Percentiles rank a stretch among this genome's conserved stretches.
Evolutionary conservation across 2,329 filamentous ascomycete genomes (phyloP).

Genomic region (Neonectria faginata): DNA sequence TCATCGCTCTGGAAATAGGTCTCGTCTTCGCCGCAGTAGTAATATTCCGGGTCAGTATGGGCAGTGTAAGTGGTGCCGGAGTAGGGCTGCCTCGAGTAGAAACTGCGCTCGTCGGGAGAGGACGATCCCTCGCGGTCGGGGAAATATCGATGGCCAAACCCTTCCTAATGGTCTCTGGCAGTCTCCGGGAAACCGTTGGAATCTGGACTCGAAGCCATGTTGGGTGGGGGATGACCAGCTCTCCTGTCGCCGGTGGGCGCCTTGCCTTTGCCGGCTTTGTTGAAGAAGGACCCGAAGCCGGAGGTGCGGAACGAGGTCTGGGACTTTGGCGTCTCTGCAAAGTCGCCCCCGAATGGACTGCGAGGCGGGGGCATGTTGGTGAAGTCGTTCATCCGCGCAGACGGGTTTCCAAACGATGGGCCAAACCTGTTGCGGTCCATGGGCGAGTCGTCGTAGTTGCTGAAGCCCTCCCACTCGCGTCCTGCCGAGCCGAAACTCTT

Average conservation of each 20-base stretch:
- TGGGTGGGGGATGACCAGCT: constrained; percentile 14
- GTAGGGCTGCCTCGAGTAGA: constrained; percentile 17
- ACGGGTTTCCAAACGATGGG: background rate
- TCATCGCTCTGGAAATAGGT: constrained; percentile 21
- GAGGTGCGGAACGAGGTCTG: constrained; percentile 33
- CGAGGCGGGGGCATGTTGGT: background rate
- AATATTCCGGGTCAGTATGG: constrained; percentile 31
- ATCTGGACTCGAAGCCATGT: constrained; percentile 22
- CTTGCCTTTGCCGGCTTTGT: constrained; percentile 31
- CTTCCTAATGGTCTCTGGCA: constrained; percentile 44
- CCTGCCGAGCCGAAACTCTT: constrained; percentile 30
- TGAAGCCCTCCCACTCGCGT: constrained; percentile 29
- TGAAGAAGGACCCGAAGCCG: constrained; percentile 41
- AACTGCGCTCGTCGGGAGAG: constrained; percentile 27
- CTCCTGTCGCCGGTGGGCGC: constrained; percentile 8
- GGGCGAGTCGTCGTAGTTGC: constrained; percentile 12
- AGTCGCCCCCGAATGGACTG: constrained; percentile 9
- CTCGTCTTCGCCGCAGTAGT: constrained; percentile 25
- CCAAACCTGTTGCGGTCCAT: background rate
- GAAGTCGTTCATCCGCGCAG: constrained; percentile 2
- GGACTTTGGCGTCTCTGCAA: constrained; percentile 29
- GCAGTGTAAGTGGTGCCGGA: constrained; percentile 15
- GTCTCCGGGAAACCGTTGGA: constrained; percentile 32
- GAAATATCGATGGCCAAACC: constrained; percentile 37
- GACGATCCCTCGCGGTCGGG: constrained; percentile 28